A percentile compares a stretch with the other conserved stretches of the same genome.
phyloP scores from a whole-genome alignment of 805 yeast genomes.

The Candida ortonii region DNA sequence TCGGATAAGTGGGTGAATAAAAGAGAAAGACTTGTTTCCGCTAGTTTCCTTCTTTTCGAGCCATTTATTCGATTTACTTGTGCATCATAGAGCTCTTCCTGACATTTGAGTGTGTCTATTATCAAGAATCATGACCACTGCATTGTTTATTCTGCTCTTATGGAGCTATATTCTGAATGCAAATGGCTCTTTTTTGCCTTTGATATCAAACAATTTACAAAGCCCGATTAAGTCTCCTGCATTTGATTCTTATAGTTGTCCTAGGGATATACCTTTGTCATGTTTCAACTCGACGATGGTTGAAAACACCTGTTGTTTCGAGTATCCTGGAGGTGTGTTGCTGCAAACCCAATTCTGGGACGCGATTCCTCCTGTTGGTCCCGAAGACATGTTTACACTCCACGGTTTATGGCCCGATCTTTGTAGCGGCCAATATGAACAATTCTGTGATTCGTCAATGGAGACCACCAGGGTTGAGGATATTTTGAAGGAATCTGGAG shows the following conservation, averaged over 20 bases:
- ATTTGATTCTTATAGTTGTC: slow-evolving; percentile 38
- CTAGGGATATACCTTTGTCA: slow-evolving; percentile 55
- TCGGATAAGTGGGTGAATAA: no score
- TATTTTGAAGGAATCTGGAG: slow-evolving; percentile 45
- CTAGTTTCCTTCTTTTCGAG: slow-evolving; percentile 1
- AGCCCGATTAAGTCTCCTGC: neutral
- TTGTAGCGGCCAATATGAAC: slow-evolving; percentile 79
- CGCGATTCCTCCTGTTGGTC: slow-evolving; percentile 70
- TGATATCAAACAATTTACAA: neutral
- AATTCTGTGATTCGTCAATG: slow-evolving; percentile 67
- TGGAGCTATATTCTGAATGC: neutral
- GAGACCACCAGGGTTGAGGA: slow-evolving; percentile 49
- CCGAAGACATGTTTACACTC: slow-evolving; percentile 66
- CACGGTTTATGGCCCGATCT: slow-evolving; percentile 91
- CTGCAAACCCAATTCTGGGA: slow-evolving; percentile 94
- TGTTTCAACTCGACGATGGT: slow-evolving; percentile 56
- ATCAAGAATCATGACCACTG: no score
- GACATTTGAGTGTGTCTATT: no score
- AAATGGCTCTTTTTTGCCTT: slow-evolving; percentile 3
- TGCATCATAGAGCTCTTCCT: no score
- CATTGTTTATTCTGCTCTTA: no score
- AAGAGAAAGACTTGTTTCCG: neutral
- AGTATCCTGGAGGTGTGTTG: slow-evolving; percentile 79
- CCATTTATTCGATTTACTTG: no score
- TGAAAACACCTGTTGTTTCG: slow-evolving; percentile 75